Conservation (phyloP, 2,329 filamentous ascomycete species). For the Cryphonectria radicalis region DNA sequence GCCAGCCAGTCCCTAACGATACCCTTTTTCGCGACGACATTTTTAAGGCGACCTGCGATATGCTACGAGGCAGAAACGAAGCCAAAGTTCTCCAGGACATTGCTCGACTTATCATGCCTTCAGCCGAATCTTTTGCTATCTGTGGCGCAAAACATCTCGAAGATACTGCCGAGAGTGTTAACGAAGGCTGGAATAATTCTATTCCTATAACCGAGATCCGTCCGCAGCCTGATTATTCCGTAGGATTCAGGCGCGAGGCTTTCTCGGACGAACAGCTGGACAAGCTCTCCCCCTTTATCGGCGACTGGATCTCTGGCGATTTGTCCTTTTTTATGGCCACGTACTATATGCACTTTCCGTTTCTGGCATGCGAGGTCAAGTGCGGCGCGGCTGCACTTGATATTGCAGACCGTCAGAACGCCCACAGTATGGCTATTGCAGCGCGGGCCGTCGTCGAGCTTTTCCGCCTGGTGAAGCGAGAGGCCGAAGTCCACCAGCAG, state of each 20-base stretch:
- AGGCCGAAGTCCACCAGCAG: constrained; percentile 41
- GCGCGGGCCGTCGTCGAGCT: background rate
- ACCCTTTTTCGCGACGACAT: constrained; percentile 38
- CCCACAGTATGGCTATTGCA: background rate
- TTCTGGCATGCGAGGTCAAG: background rate
- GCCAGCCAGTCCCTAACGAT: constrained; percentile 36
- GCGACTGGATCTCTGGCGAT: background rate
- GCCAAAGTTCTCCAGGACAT: background rate
- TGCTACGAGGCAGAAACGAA: background rate
- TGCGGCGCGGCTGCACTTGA: background rate
- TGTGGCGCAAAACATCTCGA: constrained; percentile 36
- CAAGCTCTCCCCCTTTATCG: background rate
- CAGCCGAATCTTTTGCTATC: constrained; percentile 16
- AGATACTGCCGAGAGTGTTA: constrained; percentile 44
- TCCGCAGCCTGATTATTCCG: constrained; percentile 49
- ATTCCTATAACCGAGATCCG: constrained; percentile 41
- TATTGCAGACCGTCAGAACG: background rate
- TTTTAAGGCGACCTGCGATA: background rate
- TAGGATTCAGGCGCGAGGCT: constrained; percentile 38
- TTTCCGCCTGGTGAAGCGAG: background rate
- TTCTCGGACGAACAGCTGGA: constrained; percentile 36
- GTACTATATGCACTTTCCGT: constrained; percentile 40
- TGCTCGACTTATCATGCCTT: background rate
- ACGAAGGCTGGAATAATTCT: constrained; percentile 48
- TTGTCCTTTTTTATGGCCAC: background rate